Evolutionary conservation across 495 filamentous ascomycete genomes (phyloP), one percentile per base, ranked within the genome.

Genomic region (Eremomyces bilateralis): DNA sequence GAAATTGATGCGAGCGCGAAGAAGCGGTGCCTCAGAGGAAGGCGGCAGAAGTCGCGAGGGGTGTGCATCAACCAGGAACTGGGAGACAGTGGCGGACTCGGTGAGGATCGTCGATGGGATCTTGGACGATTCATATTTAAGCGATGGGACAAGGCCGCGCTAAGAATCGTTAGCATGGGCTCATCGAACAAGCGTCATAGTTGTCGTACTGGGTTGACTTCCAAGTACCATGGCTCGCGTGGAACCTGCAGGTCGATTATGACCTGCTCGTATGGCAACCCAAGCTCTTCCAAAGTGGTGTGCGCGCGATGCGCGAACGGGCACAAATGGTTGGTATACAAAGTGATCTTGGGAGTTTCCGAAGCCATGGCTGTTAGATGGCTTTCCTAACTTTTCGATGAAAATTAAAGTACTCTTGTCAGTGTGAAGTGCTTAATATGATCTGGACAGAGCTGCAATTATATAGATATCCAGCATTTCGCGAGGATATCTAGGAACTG

Each of bases 301-400:
- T 90, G 75, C 1, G 66, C 78, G 17, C 82, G 73, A 47, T 88
- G 79, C 1, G 80, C 80, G 65, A 67, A 90, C 12, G 82, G 82
- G 54, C 81, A 90, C 33, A 30, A 18, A 42, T 67, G 73, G 62
- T 75, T 80, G 37, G 79, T 85, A 53, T 90, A 90, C 17, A 81
- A 50, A 29, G 51, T 63, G 44, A 67, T 62, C 53, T 64, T 63
- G 13, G 53, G 58, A n/a, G n/a, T n/a, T n/a, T n/a, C n/a, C n/a
- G n/a, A n/a, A n/a, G n/a, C n/a, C n/a, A n/a, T n/a, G n/a, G n/a
- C n/a, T n/a, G n/a, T n/a, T n/a, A n/a, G n/a, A n/a, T n/a, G n/a
- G n/a, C n/a, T n/a, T n/a, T n/a, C n/a, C n/a, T n/a, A n/a, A n/a
- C n/a, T n/a, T n/a, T n/a, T n/a, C n/a, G n/a, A n/a, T n/a, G n/a